These are phyloP conservation scores for Suhomyces xylopsoci DNA, from an alignment of 805 yeast genomes.

Conservation along the genomic window DNA sequence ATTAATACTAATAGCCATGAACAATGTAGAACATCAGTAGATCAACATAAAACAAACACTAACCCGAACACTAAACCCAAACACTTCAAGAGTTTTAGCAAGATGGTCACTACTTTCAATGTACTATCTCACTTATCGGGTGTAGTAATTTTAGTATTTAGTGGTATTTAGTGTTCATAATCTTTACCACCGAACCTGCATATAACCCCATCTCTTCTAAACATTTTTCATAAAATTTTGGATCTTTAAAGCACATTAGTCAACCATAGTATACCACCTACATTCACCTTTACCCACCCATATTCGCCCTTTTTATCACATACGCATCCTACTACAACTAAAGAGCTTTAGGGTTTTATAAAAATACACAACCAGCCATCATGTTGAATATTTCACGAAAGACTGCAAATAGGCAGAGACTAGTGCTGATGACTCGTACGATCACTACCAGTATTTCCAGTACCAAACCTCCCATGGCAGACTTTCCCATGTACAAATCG, in stretches of 20 bases:
- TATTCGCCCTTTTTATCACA: not conserved
- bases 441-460: not conserved
- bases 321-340: not conserved
- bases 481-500: conserved; percentile 11
- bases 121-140: too few species aligned
- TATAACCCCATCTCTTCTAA: conserved; percentile 1
- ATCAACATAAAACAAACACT: not conserved
- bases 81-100: too few species aligned
- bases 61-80: not conserved
- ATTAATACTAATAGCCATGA: not conserved
- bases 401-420: not conserved
- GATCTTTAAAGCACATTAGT: not conserved
- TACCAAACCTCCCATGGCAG: conserved; percentile 1
- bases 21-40: not conserved
- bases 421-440: not conserved
- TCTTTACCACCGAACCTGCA: not conserved
- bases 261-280: not conserved
- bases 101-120: too few species aligned
- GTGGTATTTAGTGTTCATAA: not conserved
- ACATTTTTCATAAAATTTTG: conserved; percentile 1
- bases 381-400: conserved; percentile 1
- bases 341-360: not conserved
- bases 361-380: not conserved
- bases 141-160: too few species aligned
- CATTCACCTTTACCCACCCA: not conserved